A percentile compares a stretch with the other conserved stretches of the same genome.
Conservation (phyloP, 345 rosid species). For the Gossypium thurberi region DNA sequence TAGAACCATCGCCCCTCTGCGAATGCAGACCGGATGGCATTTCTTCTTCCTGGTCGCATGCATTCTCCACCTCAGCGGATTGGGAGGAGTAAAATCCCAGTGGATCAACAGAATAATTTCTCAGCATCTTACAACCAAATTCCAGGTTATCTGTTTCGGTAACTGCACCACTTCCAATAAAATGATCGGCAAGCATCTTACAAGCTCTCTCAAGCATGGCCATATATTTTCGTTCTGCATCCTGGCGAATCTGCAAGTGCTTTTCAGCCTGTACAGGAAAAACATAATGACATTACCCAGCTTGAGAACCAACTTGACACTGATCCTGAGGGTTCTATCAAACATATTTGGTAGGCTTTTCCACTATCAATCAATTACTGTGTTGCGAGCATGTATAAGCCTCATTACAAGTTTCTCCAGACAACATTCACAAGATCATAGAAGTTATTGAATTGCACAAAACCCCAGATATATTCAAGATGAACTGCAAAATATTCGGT, state of each 20-base stretch:
- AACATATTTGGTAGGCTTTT: not conserved
- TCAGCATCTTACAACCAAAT: conserved; percentile 26
- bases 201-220: conserved; percentile 65
- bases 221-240: conserved; percentile 54
- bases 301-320: not conserved
- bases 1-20: conserved; percentile 55
- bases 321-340: not conserved
- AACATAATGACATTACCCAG: conserved; percentile 16
- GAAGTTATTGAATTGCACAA: not conserved
- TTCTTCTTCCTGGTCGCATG: conserved; percentile 32
- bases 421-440: not conserved
- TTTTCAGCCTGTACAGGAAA: conserved; percentile 42
- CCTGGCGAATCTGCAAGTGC: conserved; percentile 57
- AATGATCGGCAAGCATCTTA: conserved; percentile 59
- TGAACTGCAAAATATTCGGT: not conserved
- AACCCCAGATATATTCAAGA: not conserved
- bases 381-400: not conserved
- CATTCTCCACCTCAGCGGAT: conserved; percentile 15
- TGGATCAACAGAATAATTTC: conserved; percentile 29
- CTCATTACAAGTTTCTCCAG: conserved; percentile 5
- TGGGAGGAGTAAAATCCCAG: conserved; percentile 36
- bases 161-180: conserved; percentile 34
- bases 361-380: not conserved
- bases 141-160: conserved; percentile 22
- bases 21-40: conserved; percentile 31